phyloP scores from a whole-genome alignment of 495 filamentous ascomycete species.

The Podospora bellae-mahoneyi region DNA sequence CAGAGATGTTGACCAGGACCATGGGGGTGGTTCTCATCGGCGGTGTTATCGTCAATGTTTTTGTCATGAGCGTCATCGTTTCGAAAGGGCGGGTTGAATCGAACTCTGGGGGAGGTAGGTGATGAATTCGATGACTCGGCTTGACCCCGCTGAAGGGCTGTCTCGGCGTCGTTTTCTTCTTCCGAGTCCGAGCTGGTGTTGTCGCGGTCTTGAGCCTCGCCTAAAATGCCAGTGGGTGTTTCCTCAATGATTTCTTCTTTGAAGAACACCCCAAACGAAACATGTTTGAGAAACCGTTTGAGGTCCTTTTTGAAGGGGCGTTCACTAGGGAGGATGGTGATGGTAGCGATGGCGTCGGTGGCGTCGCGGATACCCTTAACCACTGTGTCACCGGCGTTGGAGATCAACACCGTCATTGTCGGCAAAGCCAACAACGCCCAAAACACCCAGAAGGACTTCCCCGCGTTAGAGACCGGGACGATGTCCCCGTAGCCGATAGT shows the following conservation, averaged over 20 bases:
- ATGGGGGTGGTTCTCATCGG: conserved; percentile 14
- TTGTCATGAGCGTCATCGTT: conserved; percentile 21
- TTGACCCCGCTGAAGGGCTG: conserved; percentile 16
- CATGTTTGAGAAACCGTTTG: conserved; percentile 32
- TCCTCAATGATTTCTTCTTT: conserved; percentile 32
- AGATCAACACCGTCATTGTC: conserved; percentile 78
- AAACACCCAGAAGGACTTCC: conserved; percentile 80
- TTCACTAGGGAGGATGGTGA: conserved; percentile 76
- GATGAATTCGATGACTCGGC: conserved; percentile 8
- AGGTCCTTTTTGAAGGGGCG: conserved; percentile 43
- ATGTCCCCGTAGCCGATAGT: conserved; percentile 88
- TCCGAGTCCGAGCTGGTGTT: conserved; percentile 24
- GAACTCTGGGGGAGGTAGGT: neutral
- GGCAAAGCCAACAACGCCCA: conserved; percentile 86
- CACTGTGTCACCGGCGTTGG: conserved; percentile 76
- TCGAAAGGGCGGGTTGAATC: neutral
- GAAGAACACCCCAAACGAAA: conserved; percentile 41
- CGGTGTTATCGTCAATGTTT: conserved; percentile 20
- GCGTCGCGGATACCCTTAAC: conserved; percentile 65
- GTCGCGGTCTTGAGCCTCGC: conserved; percentile 28
- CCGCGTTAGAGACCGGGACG: conserved; percentile 64
- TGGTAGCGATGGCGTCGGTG: conserved; percentile 65
- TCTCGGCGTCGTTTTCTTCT: conserved; percentile 17
- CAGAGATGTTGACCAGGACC: neutral
- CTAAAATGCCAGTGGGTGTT: conserved; percentile 43